Base-by-base conservation (phyloP, 78 protist genomes). In the Bigelowiella natans region DNA sequence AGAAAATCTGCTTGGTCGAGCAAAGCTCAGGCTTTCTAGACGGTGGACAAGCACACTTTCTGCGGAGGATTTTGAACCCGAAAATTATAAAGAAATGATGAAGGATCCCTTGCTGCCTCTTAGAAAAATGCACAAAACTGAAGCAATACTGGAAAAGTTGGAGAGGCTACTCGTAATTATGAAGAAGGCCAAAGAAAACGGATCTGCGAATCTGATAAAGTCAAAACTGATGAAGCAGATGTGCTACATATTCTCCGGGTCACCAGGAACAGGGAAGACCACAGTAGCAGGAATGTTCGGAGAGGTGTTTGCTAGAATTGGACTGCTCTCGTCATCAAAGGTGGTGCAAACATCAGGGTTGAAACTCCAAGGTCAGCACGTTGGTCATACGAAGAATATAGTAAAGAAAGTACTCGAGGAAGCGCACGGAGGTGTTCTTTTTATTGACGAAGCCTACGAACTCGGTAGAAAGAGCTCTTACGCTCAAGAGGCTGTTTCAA, bases 391-490 rank as follows among this genome's bases (percentile, higher is more conserved):
- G 31, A 39, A 39, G 37, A 0, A 36, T 2, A 29, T 40, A 39
- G 2, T 0, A 37, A 2, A 40, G 3, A 39, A 2, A 38, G 87
- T n/a, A n/a, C n/a, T n/a, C n/a, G n/a, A n/a, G n/a, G n/a, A n/a
- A n/a, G n/a, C n/a, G n/a, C n/a, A n/a, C 0, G 93, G 95, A 0
- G 94, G 93, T 30, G 84, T 91, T 2, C 40, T 93, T 3, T 90
- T 93, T 83, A 86, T 93, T 31, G 95, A 93, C 91, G 95, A 93
- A 73, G 95, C 93, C n/a, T 91, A 93, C 85, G 31, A 39, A 37
- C 92, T 93, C 2, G 28, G 1, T n/a, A n/a, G n/a, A n/a, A n/a
- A n/a, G n/a, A n/a, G n/a, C n/a, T n/a, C n/a, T n/a, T 39, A 31
- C 38, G 1, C 82, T 37, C 34, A 7, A 30, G 85, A 90, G 92